A percentile compares a stretch with the other conserved stretches of the same genome.
These are phyloP conservation scores for Jacaranda mimosifolia DNA, from an alignment of 257 asterid genomes.

Conservation along the genomic window DNA sequence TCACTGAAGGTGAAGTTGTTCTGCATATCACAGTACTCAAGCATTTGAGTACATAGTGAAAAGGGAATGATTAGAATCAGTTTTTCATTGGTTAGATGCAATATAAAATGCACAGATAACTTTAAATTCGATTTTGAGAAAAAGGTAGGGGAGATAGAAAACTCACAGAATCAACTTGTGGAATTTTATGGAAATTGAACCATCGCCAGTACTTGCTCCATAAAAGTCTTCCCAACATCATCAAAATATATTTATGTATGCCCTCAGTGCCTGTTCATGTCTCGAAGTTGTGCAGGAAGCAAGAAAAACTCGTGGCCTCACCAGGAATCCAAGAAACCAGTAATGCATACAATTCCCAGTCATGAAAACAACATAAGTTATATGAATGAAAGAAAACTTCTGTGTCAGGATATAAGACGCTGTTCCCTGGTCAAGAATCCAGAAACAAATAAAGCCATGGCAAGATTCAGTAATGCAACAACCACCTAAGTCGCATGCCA, in stretches of 20 bases:
- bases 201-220: conserved; percentile 96
- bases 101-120: not conserved
- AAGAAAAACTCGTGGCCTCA: not conserved
- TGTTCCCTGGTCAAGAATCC: not conserved
- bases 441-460: not conserved
- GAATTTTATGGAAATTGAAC: conserved; percentile 84
- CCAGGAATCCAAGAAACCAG: conserved; percentile 1
- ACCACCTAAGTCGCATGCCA: not conserved
- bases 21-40: not conserved
- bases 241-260: conserved; percentile 82
- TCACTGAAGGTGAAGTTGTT: not conserved
- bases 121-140: not conserved
- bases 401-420: not conserved
- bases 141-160: conserved; percentile 16
- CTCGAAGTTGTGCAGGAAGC: not conserved
- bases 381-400: not conserved
- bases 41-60: conserved; percentile 3
- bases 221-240: conserved; percentile 96
- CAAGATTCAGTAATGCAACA: not conserved
- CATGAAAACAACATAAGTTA: not conserved
- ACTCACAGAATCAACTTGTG: conserved; percentile 94
- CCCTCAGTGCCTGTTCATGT: conserved; percentile 37
- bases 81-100: not conserved
- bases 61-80: not conserved
- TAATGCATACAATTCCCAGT: not conserved